These are phyloP conservation scores for Falciphora oryzae DNA, from an alignment of 2,329 filamentous ascomycete genomes.

Conservation along the genomic window DNA sequence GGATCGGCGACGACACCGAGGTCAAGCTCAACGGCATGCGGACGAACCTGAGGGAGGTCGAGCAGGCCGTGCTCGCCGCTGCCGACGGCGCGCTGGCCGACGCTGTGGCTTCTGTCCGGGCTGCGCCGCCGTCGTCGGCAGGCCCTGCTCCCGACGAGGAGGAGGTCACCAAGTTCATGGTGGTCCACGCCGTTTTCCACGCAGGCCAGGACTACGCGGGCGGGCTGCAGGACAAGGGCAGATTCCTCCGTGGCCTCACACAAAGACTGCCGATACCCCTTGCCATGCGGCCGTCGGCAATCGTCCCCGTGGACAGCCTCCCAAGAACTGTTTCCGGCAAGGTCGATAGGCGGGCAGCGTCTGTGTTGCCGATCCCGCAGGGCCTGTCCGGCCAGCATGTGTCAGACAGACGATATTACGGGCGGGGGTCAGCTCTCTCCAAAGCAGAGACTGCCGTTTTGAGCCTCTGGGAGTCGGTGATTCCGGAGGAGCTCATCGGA, in stretches of 20 bases:
- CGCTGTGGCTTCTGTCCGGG: neutral
- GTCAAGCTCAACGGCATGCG: conserved; percentile 33
- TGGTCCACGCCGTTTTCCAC: conserved; percentile 2
- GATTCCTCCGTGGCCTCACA: neutral
- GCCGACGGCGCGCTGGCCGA: neutral
- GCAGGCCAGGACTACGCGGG: neutral
- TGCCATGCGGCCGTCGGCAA: neutral
- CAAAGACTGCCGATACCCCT: neutral
- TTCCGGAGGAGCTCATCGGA: conserved; percentile 7
- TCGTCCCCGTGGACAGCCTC: neutral
- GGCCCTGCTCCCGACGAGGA: neutral
- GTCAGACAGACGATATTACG: too few species aligned
- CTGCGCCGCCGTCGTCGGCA: neutral
- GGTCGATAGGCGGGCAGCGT: neutral
- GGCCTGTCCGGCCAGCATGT: neutral
- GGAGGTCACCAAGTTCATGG: neutral
- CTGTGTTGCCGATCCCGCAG: neutral
- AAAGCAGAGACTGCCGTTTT: neutral
- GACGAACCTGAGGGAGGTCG: conserved; percentile 1
- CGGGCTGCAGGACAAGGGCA: neutral
- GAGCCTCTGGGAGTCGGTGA: neutral
- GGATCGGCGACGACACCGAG: conserved; percentile 35
- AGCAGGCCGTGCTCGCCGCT: neutral
- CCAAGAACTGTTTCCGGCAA: neutral
- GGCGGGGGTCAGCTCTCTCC: too few species aligned